Evolutionary conservation across 176 grass and related monocot genomes (phyloP).

Genomic region (Lolium multiflorum): DNA sequence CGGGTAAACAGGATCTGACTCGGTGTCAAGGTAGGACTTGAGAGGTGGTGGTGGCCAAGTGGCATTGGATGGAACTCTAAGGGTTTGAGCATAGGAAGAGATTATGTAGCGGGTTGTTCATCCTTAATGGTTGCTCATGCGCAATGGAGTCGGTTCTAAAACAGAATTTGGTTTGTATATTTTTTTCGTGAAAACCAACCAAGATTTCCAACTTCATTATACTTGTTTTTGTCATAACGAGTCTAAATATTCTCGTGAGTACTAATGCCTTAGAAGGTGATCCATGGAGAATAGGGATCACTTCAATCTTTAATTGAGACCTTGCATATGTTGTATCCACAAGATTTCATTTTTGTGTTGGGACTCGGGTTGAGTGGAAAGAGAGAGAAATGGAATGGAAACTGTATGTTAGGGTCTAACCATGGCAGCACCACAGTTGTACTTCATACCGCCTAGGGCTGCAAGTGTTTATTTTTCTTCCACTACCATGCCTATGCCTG

Average conservation of each 20-base stretch:
- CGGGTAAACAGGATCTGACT: no score
- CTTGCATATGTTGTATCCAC: neutral
- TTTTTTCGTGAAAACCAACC: neutral
- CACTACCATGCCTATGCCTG: neutral
- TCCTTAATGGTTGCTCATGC: no score
- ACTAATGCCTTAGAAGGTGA: neutral
- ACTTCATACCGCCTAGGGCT: neutral
- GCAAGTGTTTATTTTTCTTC: neutral
- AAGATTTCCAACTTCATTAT: neutral
- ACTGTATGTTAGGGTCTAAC: neutral
- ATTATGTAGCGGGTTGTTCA: no score
- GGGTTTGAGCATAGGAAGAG: no score
- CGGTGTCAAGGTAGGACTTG: no score
- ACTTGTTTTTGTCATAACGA: neutral
- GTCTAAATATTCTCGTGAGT: neutral
- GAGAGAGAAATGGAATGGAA: neutral
- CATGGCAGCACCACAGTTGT: neutral
- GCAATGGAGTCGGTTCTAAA: no score
- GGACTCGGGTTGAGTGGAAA: neutral
- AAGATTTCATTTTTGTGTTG: neutral
- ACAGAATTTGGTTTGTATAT: neutral
- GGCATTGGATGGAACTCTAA: no score
- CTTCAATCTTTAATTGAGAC: neutral
- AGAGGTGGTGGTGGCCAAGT: no score
- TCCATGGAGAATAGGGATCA: neutral